Conservation (phyloP, 495 filamentous ascomycete genomes). For the Aspergillus panamensis region DNA sequence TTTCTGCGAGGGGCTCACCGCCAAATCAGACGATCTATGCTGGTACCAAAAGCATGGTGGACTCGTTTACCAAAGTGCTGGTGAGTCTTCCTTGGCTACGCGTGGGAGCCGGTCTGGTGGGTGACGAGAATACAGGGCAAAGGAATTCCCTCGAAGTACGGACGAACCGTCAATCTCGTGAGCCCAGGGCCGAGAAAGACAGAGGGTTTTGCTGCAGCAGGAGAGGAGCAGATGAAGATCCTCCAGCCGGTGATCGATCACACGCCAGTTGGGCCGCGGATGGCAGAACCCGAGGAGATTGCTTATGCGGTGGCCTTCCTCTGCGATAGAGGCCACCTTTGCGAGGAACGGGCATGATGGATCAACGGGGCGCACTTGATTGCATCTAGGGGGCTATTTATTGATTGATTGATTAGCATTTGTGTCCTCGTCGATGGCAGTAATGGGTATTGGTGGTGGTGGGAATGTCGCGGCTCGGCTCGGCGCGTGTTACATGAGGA, state of each 20-base stretch:
- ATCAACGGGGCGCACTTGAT: slow-evolving; percentile 37
- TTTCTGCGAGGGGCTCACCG: slow-evolving; percentile 23
- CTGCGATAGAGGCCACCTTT: too few relatives aligned
- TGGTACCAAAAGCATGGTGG: slow-evolving; percentile 30
- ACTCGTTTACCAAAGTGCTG: slow-evolving; percentile 37
- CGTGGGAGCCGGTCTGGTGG: not conserved
- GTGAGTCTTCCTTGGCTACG: slow-evolving; percentile 15
- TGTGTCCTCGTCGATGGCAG: too few relatives aligned
- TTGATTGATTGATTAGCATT: not conserved
- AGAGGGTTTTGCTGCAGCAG: slow-evolving; percentile 33
- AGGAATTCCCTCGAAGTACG: slow-evolving; percentile 31
- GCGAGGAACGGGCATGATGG: slow-evolving; percentile 38
- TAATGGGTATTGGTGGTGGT: too few relatives aligned
- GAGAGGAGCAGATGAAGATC: slow-evolving; percentile 34
- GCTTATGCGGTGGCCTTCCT: slow-evolving; percentile 39
- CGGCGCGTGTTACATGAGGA: too few relatives aligned
- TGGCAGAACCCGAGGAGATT: slow-evolving; percentile 39
- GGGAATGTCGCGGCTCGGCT: too few relatives aligned
- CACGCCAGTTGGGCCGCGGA: slow-evolving; percentile 34
- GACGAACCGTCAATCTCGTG: slow-evolving; percentile 33
- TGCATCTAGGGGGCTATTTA: slow-evolving; percentile 31
- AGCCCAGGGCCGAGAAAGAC: slow-evolving; percentile 34
- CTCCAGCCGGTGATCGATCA: slow-evolving; percentile 37
- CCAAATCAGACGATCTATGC: slow-evolving; percentile 30
- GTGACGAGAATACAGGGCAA: slow-evolving; percentile 7